Conservation (phyloP, 2,329 filamentous ascomycete species). For the Exophiala oligosperma region DNA sequence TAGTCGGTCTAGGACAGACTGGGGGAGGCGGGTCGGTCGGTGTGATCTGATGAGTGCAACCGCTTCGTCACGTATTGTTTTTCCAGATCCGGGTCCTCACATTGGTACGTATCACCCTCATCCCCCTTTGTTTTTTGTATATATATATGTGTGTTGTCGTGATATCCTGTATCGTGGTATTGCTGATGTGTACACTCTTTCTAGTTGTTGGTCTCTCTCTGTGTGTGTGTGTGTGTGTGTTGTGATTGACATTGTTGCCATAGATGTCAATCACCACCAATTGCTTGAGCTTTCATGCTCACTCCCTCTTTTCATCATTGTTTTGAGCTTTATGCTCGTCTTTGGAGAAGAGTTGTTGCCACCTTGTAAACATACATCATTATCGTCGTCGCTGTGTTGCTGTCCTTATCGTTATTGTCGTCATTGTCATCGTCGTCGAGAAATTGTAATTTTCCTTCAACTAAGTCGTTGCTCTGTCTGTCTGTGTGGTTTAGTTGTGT, state of each 20-base stretch:
- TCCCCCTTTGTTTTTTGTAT: background rate
- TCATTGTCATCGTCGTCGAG: no score
- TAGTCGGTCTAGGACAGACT: background rate
- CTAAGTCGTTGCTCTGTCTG: no score
- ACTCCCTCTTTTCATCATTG: constrained; percentile 23
- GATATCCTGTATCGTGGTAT: background rate
- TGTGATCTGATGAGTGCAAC: background rate
- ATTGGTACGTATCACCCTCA: no score
- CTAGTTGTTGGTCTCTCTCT: constrained; percentile 1
- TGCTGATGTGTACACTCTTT: background rate
- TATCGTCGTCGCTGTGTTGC: no score
- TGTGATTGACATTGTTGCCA: no score
- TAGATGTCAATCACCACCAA: no score
- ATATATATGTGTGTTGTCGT: no score
- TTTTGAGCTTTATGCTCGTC: constrained; percentile 20
- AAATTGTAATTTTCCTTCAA: no score
- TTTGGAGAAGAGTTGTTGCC: constrained; percentile 19
- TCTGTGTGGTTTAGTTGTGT: no score
- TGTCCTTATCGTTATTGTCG: no score
- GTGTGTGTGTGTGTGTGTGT: background rate
- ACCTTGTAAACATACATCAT: background rate
- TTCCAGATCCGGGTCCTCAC: constrained; percentile 1
- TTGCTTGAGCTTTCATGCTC: background rate
- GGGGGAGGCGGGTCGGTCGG: constrained; percentile 1
- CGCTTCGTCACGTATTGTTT: background rate